Conservation (phyloP, 768 basidiomycete species). For the Gloeopeniophorella convolvens region DNA sequence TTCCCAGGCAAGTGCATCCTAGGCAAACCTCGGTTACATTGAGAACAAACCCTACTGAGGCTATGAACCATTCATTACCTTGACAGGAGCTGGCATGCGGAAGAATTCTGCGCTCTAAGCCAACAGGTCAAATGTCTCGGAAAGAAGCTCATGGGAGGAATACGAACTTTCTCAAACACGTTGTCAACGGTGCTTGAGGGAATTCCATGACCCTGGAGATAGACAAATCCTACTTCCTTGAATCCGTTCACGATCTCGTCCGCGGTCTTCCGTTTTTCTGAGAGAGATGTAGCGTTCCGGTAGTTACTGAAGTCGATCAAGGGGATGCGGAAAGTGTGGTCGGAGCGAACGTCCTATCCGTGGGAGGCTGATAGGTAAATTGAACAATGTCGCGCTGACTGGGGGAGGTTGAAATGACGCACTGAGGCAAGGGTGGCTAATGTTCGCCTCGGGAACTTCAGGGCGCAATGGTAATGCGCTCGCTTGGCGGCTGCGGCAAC, state of each 20-base stretch:
- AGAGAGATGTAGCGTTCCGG: constrained; percentile 38
- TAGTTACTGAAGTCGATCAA: constrained; percentile 74
- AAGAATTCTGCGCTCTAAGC: constrained; percentile 75
- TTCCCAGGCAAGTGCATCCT: constrained; percentile 71
- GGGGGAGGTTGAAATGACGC: not conserved
- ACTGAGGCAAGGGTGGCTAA: constrained; percentile 1
- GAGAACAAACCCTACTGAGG: not conserved
- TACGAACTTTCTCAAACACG: constrained; percentile 57
- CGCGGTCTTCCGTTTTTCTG: constrained; percentile 58
- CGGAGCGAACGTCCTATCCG: constrained; percentile 31
- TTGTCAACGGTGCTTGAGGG: constrained; percentile 45
- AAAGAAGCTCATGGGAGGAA: not conserved
- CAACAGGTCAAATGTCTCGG: not conserved
- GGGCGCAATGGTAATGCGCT: not conserved
- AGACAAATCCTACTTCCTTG: constrained; percentile 77
- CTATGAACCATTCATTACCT: constrained; percentile 38
- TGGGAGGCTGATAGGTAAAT: not conserved
- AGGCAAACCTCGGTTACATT: too few relatives aligned
- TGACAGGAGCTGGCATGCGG: constrained; percentile 49
- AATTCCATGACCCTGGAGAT: constrained; percentile 70
- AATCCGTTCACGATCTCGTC: constrained; percentile 68
- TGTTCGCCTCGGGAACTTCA: not conserved
- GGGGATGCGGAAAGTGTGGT: constrained; percentile 45
- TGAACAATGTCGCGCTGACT: not conserved
- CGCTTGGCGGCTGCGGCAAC: too few relatives aligned